phyloP scores from a whole-genome alignment of 495 filamentous ascomycete species.

The Filosporella fistucella region DNA sequence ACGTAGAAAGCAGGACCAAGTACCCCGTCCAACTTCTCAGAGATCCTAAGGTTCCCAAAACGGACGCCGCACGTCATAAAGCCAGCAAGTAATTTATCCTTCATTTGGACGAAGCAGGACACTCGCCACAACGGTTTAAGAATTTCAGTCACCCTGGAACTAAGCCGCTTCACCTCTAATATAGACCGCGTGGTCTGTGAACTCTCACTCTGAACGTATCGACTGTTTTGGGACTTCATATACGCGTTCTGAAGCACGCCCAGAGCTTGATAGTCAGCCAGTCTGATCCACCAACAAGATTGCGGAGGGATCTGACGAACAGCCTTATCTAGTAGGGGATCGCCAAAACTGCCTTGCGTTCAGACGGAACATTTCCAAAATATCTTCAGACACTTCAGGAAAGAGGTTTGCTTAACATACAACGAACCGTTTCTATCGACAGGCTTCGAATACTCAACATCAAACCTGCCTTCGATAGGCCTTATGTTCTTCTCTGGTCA shows the following conservation, averaged over 20 bases:
- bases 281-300: conserved; percentile 16
- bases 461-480: conserved; percentile 16
- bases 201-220: conserved; percentile 15
- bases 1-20: conserved; percentile 17
- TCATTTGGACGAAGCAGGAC: conserved; percentile 21
- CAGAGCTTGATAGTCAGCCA: conserved; percentile 8
- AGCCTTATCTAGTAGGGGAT: conserved; percentile 20
- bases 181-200: conserved; percentile 16
- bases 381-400: conserved; percentile 2
- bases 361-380: conserved; percentile 4
- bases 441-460: conserved; percentile 5
- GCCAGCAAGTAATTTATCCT: conserved; percentile 19
- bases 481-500: conserved; percentile 20
- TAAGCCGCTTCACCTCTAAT: conserved; percentile 10
- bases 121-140: conserved; percentile 17
- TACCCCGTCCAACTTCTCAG: conserved; percentile 12
- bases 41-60: conserved; percentile 18
- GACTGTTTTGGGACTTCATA: conserved; percentile 8
- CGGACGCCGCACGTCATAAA: conserved; percentile 23
- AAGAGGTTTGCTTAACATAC: conserved; percentile 8
- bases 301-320: conserved; percentile 8
- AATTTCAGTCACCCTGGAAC: conserved; percentile 13
- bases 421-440: background rate
- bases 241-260: conserved; percentile 24
- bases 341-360: conserved; percentile 1